Percentiles rank a stretch among this genome's conserved stretches.
These are phyloP conservation scores for Chlamydomonas sphaeroides DNA, from an alignment of 139 green algal genomes.

Conservation along the genomic window DNA sequence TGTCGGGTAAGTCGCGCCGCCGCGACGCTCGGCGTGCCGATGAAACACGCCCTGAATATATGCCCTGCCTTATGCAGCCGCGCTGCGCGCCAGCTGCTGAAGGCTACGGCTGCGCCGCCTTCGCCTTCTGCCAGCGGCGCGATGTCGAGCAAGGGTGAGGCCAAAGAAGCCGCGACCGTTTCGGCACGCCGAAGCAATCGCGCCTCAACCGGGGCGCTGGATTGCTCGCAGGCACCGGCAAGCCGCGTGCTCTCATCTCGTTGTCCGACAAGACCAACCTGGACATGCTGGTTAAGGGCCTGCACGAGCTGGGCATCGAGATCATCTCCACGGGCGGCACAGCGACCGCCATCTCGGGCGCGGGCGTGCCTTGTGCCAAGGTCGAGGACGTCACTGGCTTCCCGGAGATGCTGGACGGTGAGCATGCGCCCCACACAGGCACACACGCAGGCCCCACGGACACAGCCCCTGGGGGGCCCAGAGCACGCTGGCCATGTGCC, in stretches of 20 bases:
- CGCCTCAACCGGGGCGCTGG: too few relatives aligned
- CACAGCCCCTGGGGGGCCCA: too few relatives aligned
- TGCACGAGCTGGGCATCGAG: conserved; percentile 87
- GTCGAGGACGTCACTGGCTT: conserved; percentile 96
- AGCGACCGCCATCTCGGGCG: conserved; percentile 82
- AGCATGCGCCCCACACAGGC: too few relatives aligned
- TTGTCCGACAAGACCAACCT: conserved; percentile 94
- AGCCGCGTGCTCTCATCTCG: conserved; percentile 82
- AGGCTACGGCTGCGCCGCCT: conserved; percentile 10
- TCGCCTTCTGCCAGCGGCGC: conserved; percentile 9
- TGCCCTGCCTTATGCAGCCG: conserved; percentile 6
- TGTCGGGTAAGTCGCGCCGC: conserved; percentile 13
- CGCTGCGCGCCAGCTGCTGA: conserved; percentile 16
- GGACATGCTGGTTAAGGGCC: conserved; percentile 84
- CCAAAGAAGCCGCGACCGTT: too few relatives aligned
- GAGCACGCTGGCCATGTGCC: too few relatives aligned
- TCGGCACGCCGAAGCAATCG: too few relatives aligned
- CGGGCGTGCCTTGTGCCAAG: conserved; percentile 81
- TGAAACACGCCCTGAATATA: background rate
- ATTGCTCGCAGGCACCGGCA: background rate
- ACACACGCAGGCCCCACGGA: too few relatives aligned
- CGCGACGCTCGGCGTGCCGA: background rate
- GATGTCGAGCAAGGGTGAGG: conserved; percentile 6
- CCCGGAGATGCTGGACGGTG: conserved; percentile 98
- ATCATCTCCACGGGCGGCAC: conserved; percentile 96